These are phyloP conservation scores for Euphrasia confusa DNA, from an alignment of 257 asterid genomes.

Conservation along the genomic window DNA sequence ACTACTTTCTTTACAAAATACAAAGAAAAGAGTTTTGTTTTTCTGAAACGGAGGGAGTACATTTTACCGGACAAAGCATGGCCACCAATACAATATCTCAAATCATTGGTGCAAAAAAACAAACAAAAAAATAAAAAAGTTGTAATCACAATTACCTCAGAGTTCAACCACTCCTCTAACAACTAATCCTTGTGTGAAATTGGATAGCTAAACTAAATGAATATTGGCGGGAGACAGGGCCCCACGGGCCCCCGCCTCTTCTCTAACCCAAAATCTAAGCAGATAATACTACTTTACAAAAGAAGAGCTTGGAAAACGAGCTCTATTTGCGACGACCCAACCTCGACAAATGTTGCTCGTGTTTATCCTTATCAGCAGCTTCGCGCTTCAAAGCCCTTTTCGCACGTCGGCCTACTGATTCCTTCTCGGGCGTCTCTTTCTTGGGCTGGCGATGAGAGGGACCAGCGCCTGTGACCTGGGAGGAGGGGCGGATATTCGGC, in stretches of 20 bases:
- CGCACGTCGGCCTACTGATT: constrained; percentile 72
- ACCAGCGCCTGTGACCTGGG: constrained; percentile 43
- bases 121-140: neutral
- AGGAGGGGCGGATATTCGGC: constrained; percentile 35
- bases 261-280: constrained; percentile 6
- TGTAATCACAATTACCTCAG: neutral
- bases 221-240: neutral
- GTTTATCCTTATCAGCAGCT: constrained; percentile 74
- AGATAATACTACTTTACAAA: constrained; percentile 10
- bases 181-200: neutral
- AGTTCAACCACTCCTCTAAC: neutral
- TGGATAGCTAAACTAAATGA: constrained; percentile 7
- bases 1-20: too few relatives aligned
- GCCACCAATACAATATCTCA: constrained; percentile 7
- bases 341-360: constrained; percentile 56
- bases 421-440: constrained; percentile 47
- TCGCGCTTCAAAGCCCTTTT: constrained; percentile 73
- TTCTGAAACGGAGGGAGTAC: too few relatives aligned
- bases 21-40: too few relatives aligned
- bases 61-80: constrained; percentile 19
- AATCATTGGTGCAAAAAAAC: neutral
- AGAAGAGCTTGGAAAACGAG: neutral
- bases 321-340: constrained; percentile 43
- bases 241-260: neutral
- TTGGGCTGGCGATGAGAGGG: constrained; percentile 65